Conservation (phyloP, 441 rosid genomes). For the Viola pubescens region DNA sequence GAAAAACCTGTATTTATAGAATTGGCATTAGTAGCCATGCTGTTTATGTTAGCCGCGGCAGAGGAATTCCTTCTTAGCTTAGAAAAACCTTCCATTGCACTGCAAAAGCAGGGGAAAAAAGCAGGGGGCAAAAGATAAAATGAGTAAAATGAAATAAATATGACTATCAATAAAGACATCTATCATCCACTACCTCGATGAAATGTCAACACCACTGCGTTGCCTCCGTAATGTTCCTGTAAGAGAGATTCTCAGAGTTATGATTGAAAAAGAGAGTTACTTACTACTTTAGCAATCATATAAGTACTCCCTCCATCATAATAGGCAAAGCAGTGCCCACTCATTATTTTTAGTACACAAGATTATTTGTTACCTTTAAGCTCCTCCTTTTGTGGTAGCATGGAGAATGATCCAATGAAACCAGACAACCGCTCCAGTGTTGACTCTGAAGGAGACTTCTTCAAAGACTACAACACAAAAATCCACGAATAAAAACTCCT, state of each 20-base stretch:
- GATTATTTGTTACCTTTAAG: slow-evolving; percentile 32
- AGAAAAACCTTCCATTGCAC: slow-evolving; percentile 42
- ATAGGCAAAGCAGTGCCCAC: no score
- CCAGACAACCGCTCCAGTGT: slow-evolving; percentile 70
- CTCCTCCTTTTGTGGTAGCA: slow-evolving; percentile 52
- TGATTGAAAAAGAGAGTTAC: background rate
- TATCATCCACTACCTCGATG: slow-evolving; percentile 39
- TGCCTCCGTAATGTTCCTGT: slow-evolving; percentile 62
- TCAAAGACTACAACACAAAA: slow-evolving; percentile 37
- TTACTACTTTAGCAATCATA: no score
- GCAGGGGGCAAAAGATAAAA: background rate
- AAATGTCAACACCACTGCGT: slow-evolving; percentile 56
- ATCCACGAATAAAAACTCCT: slow-evolving; percentile 1
- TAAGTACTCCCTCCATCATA: no score
- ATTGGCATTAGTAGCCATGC: slow-evolving; percentile 30
- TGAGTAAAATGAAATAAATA: background rate
- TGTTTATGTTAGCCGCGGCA: slow-evolving; percentile 53
- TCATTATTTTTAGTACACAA: no score
- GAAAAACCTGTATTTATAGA: slow-evolving; percentile 47
- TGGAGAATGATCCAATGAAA: slow-evolving; percentile 64
- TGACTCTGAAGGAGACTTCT: slow-evolving; percentile 71
- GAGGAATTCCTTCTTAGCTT: slow-evolving; percentile 69
- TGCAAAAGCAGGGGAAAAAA: slow-evolving; percentile 19
- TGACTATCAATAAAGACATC: background rate
- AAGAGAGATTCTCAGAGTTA: slow-evolving; percentile 1